Conservation (phyloP, 2,329 filamentous ascomycete genomes). For the Xylariaceae sp. region DNA sequence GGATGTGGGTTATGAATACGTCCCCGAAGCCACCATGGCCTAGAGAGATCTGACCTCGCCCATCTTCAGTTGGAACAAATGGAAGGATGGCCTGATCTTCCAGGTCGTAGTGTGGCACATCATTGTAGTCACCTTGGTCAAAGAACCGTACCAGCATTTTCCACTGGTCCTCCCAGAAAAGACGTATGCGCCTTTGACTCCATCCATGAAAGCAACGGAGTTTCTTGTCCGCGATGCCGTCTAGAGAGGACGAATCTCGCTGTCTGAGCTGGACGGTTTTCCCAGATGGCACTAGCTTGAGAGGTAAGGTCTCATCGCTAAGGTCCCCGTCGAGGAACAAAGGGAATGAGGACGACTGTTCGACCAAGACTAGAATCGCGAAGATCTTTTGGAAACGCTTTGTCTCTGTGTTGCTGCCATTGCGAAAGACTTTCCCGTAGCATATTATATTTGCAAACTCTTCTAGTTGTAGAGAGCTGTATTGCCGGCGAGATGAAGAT, state of each 20-base stretch:
- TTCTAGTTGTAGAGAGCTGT: background rate
- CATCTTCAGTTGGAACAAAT: background rate
- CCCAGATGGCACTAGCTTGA: background rate
- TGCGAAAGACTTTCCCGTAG: no score
- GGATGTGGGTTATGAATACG: background rate
- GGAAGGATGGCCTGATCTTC: background rate
- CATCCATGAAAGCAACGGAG: background rate
- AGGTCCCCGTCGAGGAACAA: background rate
- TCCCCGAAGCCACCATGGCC: background rate
- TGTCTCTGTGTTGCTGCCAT: background rate
- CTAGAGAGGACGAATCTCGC: background rate
- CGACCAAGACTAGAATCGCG: background rate
- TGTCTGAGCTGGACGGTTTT: background rate
- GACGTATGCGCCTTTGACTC: background rate
- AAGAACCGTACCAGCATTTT: background rate
- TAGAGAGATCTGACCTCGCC: background rate
- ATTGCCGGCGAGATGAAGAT: background rate
- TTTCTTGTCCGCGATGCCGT: background rate
- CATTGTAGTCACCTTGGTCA: background rate
- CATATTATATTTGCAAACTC: background rate
- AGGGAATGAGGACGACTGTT: background rate
- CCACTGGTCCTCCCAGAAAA: conserved; percentile 1
- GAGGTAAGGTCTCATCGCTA: background rate
- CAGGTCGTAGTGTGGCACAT: background rate
- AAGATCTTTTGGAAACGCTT: background rate